A percentile compares a stretch with the other conserved stretches of the same genome.
phyloP scores from a whole-genome alignment of 805 yeast genomes.

The Lachancea sp. region DNA sequence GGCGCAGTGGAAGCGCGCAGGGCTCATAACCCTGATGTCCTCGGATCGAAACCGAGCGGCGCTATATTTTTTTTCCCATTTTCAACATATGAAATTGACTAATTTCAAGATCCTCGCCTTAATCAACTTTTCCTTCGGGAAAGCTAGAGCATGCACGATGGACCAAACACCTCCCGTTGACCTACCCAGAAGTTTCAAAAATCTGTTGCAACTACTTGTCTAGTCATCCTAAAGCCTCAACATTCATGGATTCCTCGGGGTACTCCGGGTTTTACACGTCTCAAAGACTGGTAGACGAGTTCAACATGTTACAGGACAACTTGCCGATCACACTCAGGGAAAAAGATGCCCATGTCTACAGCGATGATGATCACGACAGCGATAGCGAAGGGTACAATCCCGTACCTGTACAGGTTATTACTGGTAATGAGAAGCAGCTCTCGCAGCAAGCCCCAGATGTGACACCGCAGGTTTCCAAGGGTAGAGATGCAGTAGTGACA shows the following conservation, averaged over 20 bases:
- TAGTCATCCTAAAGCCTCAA: not conserved
- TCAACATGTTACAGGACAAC: slow-evolving; percentile 9
- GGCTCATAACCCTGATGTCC: slow-evolving; percentile 99
- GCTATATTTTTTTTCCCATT: slow-evolving; percentile 44
- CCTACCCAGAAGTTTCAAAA: not conserved
- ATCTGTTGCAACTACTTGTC: not conserved
- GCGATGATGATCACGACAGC: slow-evolving; percentile 4
- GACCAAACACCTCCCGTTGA: not conserved
- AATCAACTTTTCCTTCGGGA: not conserved
- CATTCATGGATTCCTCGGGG: slow-evolving; percentile 1
- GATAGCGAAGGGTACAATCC: not conserved
- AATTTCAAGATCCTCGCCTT: not conserved
- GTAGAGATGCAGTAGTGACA: slow-evolving; percentile 5
- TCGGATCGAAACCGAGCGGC: slow-evolving; percentile 94
- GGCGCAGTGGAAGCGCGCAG: slow-evolving; percentile 99
- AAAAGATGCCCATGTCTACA: slow-evolving; percentile 5
- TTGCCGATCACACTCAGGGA: slow-evolving; percentile 14
- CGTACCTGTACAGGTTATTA: not conserved
- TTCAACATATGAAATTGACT: not conserved
- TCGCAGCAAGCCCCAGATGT: not conserved
- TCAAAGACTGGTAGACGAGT: slow-evolving; percentile 8
- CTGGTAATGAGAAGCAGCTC: not conserved
- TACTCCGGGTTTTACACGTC: slow-evolving; percentile 8
- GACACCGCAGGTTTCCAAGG: too few relatives aligned
- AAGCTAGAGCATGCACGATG: not conserved